These are phyloP conservation scores for Vaccinium macrocarpon DNA, from an alignment of 148 eudicot species.

Conservation along the genomic window DNA sequence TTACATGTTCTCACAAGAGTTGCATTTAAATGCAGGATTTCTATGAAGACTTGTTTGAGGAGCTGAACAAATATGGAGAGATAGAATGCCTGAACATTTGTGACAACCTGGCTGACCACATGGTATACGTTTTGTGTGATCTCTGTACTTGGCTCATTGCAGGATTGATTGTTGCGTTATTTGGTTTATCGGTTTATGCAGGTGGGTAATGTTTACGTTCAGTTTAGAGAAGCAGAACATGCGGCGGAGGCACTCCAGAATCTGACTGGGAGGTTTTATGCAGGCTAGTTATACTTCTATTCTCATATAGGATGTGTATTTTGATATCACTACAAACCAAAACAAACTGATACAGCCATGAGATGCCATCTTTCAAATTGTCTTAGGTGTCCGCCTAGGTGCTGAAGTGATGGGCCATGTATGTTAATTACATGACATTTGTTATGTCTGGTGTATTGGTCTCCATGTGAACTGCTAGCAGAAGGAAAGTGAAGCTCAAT, in stretches of 20 bases:
- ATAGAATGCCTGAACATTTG: conserved; percentile 85
- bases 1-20: background rate
- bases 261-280: conserved; percentile 82
- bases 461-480: background rate
- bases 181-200: conserved; percentile 18
- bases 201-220: conserved; percentile 96
- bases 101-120: conserved; percentile 94
- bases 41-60: conserved; percentile 89
- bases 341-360: background rate
- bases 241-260: conserved; percentile 80
- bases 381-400: background rate
- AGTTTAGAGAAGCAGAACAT: conserved; percentile 93
- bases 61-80: conserved; percentile 90
- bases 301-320: background rate
- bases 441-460: background rate
- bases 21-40: conserved; percentile 60
- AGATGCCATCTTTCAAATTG: background rate
- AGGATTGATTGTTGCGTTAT: background rate
- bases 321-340: background rate
- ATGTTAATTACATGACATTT: background rate
- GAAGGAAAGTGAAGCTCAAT: background rate
- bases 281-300: conserved; percentile 41
- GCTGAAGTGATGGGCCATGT: background rate
- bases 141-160: background rate
- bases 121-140: conserved; percentile 37